Percentiles rank a stretch among this genome's conserved stretches.
Evolutionary conservation across 345 rosid species (phyloP).

Genomic region (Nephelium lappaceum): DNA sequence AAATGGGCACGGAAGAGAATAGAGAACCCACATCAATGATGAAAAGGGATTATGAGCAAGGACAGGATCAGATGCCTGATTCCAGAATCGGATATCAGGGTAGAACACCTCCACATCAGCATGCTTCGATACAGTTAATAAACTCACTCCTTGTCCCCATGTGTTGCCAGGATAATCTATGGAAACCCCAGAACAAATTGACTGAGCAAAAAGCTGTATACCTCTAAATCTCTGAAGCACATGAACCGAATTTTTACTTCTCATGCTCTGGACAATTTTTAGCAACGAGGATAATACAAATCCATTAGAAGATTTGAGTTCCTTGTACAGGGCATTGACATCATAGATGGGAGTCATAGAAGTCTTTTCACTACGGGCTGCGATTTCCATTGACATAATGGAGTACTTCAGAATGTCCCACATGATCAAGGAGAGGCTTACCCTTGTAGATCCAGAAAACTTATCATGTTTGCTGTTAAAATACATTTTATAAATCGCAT

Average conservation of each 20-base stretch:
- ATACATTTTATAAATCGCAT: constrained; percentile 57
- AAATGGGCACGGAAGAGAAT: constrained; percentile 89
- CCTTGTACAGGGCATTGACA: constrained; percentile 58
- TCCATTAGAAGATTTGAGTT: constrained; percentile 70
- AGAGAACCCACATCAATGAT: constrained; percentile 93
- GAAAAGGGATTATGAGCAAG: constrained; percentile 90
- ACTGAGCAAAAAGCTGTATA: constrained; percentile 74
- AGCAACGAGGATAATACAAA: constrained; percentile 68
- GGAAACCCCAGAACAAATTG: constrained; percentile 66
- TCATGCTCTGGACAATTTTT: constrained; percentile 59
- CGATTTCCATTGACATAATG: constrained; percentile 78
- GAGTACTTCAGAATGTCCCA: constrained; percentile 95
- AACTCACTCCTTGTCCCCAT: constrained; percentile 46
- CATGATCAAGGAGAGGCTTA: constrained; percentile 57
- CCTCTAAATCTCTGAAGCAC: constrained; percentile 88
- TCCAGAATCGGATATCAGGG: constrained; percentile 67
- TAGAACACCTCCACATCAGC: constrained; percentile 42
- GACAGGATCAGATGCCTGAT: constrained; percentile 75
- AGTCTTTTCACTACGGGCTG: constrained; percentile 65
- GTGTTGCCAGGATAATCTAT: constrained; percentile 37
- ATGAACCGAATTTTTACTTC: constrained; percentile 55
- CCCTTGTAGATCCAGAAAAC: constrained; percentile 41
- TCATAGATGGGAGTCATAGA: constrained; percentile 52
- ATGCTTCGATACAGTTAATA: constrained; percentile 45
- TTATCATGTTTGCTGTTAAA: constrained; percentile 46